Percentiles rank a stretch among this genome's conserved stretches.
Conservation (phyloP, 345 rosid species). For the Eucalyptus marginata region DNA sequence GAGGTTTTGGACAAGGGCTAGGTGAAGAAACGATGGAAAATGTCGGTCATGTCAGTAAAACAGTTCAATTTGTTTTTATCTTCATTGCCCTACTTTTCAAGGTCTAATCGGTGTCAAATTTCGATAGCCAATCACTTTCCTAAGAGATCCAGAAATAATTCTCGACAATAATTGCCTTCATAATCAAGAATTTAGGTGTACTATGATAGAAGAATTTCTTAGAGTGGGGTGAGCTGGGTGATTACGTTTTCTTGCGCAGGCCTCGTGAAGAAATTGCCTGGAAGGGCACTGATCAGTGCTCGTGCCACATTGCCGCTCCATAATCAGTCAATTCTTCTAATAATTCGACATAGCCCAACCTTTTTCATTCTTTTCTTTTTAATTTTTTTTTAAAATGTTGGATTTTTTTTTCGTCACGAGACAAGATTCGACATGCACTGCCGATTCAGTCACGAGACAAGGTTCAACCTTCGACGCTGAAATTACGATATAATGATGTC, state of each 20-base stretch:
- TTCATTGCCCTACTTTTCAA: not conserved
- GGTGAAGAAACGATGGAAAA: not conserved
- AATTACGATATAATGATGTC: not conserved
- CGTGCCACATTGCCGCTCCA: not conserved
- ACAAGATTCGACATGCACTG: not conserved
- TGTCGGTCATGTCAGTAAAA: not conserved
- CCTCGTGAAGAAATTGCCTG: not conserved
- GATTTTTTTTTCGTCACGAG: not conserved
- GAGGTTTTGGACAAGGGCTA: too few relatives aligned
- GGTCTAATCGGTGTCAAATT: not conserved
- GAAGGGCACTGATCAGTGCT: not conserved
- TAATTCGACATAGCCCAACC: not conserved
- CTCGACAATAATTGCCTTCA: not conserved
- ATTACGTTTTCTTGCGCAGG: not conserved
- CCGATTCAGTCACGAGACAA: not conserved
- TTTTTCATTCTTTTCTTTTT: not conserved
- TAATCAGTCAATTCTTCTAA: not conserved
- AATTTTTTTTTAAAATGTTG: not conserved
- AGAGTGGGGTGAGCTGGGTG: not conserved
- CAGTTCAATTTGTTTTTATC: not conserved
- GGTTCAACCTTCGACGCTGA: not conserved
- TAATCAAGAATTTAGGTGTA: not conserved
- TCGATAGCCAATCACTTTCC: not conserved
- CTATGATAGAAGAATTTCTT: not conserved
- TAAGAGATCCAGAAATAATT: not conserved